Conservation (phyloP, 179 eudicot genomes). For the Silene coronaria region DNA sequence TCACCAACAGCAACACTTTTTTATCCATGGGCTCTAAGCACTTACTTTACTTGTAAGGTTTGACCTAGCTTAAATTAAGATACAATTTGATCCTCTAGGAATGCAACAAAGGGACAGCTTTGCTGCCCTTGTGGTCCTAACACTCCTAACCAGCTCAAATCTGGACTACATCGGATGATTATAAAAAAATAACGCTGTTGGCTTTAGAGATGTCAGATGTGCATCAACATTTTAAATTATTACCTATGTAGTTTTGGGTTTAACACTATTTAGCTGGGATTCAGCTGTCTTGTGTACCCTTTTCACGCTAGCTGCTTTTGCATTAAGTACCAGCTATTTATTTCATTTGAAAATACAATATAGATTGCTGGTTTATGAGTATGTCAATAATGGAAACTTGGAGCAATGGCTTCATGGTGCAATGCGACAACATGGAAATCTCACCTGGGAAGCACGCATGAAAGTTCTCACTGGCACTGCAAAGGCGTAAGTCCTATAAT, state of each 20-base stretch:
- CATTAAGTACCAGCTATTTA: background rate
- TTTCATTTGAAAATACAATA: background rate
- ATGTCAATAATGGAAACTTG: conserved; percentile 73
- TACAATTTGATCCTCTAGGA: too few species aligned
- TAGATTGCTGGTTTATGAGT: conserved; percentile 72
- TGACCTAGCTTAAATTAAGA: too few species aligned
- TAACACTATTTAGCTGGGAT: background rate
- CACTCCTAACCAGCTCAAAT: too few species aligned
- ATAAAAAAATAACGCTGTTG: too few species aligned
- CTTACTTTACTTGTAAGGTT: too few species aligned
- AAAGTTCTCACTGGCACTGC: conserved; percentile 69
- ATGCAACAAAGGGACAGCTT: too few species aligned
- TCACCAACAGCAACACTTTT: background rate
- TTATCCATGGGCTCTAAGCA: too few species aligned
- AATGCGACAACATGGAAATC: conserved; percentile 56
- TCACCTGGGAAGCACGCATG: conserved; percentile 75
- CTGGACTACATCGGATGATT: too few species aligned
- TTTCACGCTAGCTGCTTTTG: background rate
- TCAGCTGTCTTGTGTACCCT: background rate
- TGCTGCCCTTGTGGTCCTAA: too few species aligned
- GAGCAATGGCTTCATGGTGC: conserved; percentile 91
- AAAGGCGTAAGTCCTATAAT: conserved; percentile 56
- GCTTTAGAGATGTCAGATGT: background rate
- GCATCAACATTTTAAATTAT: background rate
- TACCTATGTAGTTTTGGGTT: background rate